phyloP scores from a whole-genome alignment of 371 early-diverging fungal genomes.

The Lichtheimia ornata region DNA sequence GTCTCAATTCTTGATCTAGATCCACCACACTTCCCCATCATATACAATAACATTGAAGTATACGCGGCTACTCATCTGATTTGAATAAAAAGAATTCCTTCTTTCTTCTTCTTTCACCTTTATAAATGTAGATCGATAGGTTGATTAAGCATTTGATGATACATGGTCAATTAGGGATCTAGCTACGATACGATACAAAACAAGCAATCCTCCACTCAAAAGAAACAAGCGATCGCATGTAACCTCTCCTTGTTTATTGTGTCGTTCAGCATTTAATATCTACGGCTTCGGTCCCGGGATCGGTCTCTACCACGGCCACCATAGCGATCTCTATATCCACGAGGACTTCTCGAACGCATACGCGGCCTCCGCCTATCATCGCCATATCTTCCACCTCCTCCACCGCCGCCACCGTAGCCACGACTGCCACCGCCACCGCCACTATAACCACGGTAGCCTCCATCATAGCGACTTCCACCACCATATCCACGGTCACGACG shows the following conservation, averaged over 20 bases:
- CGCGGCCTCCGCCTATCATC: constrained; percentile 43
- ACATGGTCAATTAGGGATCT: no score
- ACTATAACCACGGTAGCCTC: constrained; percentile 26
- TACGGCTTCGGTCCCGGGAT: constrained; percentile 47
- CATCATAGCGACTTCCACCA: constrained; percentile 31
- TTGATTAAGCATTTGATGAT: no score
- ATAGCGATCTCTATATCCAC: constrained; percentile 38
- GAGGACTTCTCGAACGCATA: constrained; percentile 45
- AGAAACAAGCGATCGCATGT: no score
- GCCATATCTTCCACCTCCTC: constrained; percentile 35
- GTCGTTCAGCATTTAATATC: constrained; percentile 25
- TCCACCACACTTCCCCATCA: no score
- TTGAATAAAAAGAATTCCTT: constrained; percentile 36
- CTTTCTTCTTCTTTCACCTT: no score
- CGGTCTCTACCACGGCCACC: constrained; percentile 49
- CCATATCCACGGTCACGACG: constrained; percentile 28
- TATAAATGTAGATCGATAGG: no score
- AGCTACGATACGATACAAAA: no score
- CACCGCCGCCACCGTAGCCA: constrained; percentile 38
- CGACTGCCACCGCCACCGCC: constrained; percentile 31
- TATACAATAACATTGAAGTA: no score
- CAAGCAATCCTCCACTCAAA: no score
- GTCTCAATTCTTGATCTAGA: no score
- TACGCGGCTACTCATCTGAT: background rate
- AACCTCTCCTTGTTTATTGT: constrained; percentile 10